Evolutionary conservation across 345 rosid genomes (phyloP).

Genomic region (Arabidopsis arenosa): DNA sequence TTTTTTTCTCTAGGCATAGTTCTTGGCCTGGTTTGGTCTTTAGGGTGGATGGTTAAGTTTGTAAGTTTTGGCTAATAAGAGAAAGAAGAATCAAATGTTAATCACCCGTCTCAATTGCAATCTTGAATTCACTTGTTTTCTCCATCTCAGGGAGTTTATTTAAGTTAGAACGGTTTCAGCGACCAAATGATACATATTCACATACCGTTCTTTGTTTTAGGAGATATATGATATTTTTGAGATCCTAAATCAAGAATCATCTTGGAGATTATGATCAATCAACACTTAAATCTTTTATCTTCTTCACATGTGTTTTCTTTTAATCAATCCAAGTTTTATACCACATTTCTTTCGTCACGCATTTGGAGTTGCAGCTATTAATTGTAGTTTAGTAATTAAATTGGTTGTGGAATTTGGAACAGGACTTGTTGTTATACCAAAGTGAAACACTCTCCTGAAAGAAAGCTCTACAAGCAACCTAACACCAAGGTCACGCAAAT

Average conservation of each 20-base stretch:
- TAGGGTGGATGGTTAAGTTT: conserved; percentile 8
- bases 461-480: conserved; percentile 43
- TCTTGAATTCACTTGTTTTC: background rate
- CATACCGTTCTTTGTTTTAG: conserved; percentile 1
- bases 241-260: background rate
- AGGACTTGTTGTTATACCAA: conserved; percentile 24
- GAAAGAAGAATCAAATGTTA: background rate
- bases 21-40: conserved; percentile 15
- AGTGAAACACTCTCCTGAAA: conserved; percentile 34
- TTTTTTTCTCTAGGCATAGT: background rate
- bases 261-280: conserved; percentile 1
- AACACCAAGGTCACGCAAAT: conserved; percentile 38
- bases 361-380: conserved; percentile 27
- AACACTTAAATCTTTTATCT: background rate
- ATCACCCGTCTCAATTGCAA: background rate
- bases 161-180: background rate
- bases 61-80: background rate
- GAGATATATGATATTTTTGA: background rate
- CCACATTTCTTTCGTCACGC: conserved; percentile 9
- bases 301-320: background rate
- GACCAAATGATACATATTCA: background rate
- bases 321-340: background rate
- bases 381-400: background rate
- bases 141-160: background rate
- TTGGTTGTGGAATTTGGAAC: conserved; percentile 24